A percentile compares a stretch with the other conserved stretches of the same genome.
Evolutionary conservation across 1,284 basidiomycete species (phyloP).

Genomic region (Cryptococcus deneoformans): DNA sequence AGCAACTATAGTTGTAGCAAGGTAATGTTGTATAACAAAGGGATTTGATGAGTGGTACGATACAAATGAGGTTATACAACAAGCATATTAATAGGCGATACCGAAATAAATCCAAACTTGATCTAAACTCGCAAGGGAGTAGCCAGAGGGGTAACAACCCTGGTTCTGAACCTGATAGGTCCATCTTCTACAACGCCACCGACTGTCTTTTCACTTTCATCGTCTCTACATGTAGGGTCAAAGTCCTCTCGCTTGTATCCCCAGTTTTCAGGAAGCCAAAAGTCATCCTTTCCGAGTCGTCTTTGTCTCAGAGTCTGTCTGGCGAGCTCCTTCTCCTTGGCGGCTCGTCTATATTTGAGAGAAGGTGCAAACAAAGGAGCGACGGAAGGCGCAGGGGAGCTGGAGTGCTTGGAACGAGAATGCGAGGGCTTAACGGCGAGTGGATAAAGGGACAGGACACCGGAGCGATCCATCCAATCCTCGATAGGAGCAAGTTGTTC

Average conservation of each 20-base stretch:
- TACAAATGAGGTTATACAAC: no score
- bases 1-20: no score
- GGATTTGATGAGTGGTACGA: no score
- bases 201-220: constrained; percentile 6
- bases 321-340: constrained; percentile 29
- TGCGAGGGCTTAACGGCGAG: constrained; percentile 38
- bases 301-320: constrained; percentile 27
- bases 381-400: constrained; percentile 16
- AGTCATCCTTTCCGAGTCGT: constrained; percentile 15
- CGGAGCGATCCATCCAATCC: constrained; percentile 43
- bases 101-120: no score
- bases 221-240: constrained; percentile 18
- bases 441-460: constrained; percentile 45
- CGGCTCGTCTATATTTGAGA: constrained; percentile 19
- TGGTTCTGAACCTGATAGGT: constrained; percentile 21
- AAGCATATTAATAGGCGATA: no score
- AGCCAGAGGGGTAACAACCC: not conserved
- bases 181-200: constrained; percentile 28
- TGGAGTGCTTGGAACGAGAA: constrained; percentile 10
- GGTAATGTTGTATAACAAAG: no score
- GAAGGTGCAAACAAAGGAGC: constrained; percentile 41
- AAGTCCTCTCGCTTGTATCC: constrained; percentile 25
- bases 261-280: constrained; percentile 25
- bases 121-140: constrained; percentile 1
- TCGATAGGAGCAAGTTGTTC: constrained; percentile 24